A percentile compares a stretch with the other conserved stretches of the same genome.
These are phyloP conservation scores for Lentinula raphanica DNA, from an alignment of 768 basidiomycete genomes.

Conservation along the genomic window DNA sequence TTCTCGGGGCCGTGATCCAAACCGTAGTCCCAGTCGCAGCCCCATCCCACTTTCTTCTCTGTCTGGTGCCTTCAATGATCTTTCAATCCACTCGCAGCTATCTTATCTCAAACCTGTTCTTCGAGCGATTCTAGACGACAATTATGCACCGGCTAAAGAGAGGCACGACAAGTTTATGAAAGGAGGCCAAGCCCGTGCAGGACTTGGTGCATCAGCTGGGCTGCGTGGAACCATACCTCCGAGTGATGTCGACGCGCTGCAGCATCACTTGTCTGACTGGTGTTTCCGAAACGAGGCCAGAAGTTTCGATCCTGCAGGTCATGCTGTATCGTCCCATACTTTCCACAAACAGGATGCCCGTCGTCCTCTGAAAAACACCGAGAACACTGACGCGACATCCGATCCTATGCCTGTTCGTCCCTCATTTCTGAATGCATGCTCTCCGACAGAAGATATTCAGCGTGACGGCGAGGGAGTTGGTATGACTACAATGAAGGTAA, in stretches of 20 bases:
- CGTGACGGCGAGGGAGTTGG: background rate
- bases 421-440: background rate
- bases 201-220: conserved; percentile 30
- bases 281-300: conserved; percentile 30
- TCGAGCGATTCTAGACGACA: conserved; percentile 48
- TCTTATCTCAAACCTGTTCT: conserved; percentile 62
- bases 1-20: too few relatives aligned
- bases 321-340: background rate
- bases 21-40: conserved; percentile 35
- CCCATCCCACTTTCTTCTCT: conserved; percentile 39
- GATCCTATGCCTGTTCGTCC: background rate
- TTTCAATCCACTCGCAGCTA: conserved; percentile 55
- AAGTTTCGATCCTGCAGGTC: background rate
- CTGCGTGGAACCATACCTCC: conserved; percentile 39
- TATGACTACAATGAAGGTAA: background rate
- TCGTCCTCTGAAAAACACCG: background rate
- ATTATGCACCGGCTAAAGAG: conserved; percentile 46
- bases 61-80: conserved; percentile 36
- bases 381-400: background rate
- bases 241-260: conserved; percentile 30
- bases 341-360: background rate
- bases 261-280: conserved; percentile 35
- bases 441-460: background rate
- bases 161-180: conserved; percentile 53
- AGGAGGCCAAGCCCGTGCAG: conserved; percentile 45